Conservation (phyloP, 352 stramenopile genomes). For the Phytophthora palmivora region DNA sequence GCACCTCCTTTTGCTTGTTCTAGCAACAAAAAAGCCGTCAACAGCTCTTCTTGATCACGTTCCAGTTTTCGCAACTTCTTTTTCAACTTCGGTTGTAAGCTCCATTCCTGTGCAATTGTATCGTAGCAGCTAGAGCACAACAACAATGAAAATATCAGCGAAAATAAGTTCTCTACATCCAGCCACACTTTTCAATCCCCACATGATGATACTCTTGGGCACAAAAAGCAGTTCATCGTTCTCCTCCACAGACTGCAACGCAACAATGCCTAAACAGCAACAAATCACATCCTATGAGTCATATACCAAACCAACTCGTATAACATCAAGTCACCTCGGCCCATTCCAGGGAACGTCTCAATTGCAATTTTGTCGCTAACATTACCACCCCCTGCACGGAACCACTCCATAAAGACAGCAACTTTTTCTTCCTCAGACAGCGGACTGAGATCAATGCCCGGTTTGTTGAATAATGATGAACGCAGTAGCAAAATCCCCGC, state of each 20-base stretch:
- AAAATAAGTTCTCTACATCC: neutral
- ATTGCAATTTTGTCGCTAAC: constrained; percentile 35
- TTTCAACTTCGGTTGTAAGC: constrained; percentile 26
- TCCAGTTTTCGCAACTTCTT: constrained; percentile 46
- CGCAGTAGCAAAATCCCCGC: constrained; percentile 10
- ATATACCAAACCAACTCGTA: neutral
- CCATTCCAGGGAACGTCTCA: constrained; percentile 44
- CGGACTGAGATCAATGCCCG: neutral
- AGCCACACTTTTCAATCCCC: neutral
- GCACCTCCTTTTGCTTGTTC: constrained; percentile 47
- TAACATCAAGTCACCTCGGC: constrained; percentile 30
- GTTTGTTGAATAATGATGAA: neutral
- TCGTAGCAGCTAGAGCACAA: constrained; percentile 40
- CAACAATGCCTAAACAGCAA: constrained; percentile 37
- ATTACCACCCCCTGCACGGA: constrained; percentile 3
- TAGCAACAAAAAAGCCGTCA: constrained; percentile 71
- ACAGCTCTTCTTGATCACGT: constrained; percentile 51
- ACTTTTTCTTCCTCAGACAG: constrained; percentile 8
- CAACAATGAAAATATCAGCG: neutral
- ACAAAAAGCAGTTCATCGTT: constrained; percentile 52
- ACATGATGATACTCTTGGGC: constrained; percentile 56
- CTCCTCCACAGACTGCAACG: constrained; percentile 32
- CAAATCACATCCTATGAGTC: too few species aligned
- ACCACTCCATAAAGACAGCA: too few species aligned
- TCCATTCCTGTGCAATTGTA: constrained; percentile 40